Evolutionary conservation across 2,329 filamentous ascomycete species (phyloP).

Genomic region (Diplodia scrobiculata): DNA sequence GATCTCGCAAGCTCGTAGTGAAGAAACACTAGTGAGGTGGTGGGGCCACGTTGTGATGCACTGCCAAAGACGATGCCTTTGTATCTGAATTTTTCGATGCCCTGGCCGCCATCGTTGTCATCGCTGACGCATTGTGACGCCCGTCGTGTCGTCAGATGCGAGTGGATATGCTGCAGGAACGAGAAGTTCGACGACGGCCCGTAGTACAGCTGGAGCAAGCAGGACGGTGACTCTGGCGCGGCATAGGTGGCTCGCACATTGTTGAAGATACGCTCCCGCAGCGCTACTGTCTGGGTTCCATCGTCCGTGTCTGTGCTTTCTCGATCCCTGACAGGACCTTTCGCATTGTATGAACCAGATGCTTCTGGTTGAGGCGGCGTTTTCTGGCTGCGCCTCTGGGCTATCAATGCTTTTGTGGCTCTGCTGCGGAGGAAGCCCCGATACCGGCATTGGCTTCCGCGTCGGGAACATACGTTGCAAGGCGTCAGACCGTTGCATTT

Average conservation of each 20-base stretch:
- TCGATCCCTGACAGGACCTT: not conserved
- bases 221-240: not conserved
- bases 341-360: not conserved
- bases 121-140: not conserved
- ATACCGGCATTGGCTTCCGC: conserved; percentile 12
- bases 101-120: conserved; percentile 1
- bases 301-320: not conserved
- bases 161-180: conserved; percentile 23
- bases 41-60: not conserved
- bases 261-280: conserved; percentile 16
- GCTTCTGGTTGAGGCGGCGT: not conserved
- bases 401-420: not conserved
- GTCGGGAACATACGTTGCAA: conserved; percentile 13
- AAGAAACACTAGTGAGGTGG: not conserved
- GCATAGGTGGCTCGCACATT: conserved; percentile 21
- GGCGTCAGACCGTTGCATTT: conserved; percentile 19
- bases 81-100: conserved; percentile 21
- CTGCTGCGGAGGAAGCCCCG: conserved; percentile 1
- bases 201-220: conserved; percentile 22
- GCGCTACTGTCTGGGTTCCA: not conserved
- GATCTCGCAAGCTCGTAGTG: conserved; percentile 7
- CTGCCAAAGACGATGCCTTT: conserved; percentile 13
- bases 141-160: not conserved
- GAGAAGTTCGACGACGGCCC: conserved; percentile 23
- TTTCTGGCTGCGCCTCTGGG: not conserved